Evolutionary conservation across 495 filamentous ascomycete genomes (phyloP), one percentile per base, ranked within the genome.

Genomic region (Xylaria bambusicola): DNA sequence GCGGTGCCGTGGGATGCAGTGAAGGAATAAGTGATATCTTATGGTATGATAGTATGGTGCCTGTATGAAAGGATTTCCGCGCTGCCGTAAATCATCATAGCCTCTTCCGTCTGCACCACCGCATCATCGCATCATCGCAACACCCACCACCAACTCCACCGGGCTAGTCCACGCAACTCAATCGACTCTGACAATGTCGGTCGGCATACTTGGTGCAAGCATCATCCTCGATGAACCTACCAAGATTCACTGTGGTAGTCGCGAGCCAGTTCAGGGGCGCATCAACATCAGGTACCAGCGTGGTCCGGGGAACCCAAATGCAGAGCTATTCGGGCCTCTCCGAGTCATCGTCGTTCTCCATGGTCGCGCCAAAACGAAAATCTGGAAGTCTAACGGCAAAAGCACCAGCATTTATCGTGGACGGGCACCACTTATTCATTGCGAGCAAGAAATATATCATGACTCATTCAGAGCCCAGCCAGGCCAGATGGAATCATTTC

Each of bases 361-460:
- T 29, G 57, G 57, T 40, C 48, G 57, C 1, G 57, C 57, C 1
- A 60, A 60, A 36, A 52, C 57, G 24, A 60, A 60, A 18, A 40
- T 60, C 49, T 46, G 57, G 47, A 50, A 49, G 13, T 36, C 27
- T 3, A 60, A 47, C 20, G 48, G 57, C 0, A 38, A 60, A 13
- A 27, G 3, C 15, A 52, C 38, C 18, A 45, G 15, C 21, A 12
- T 60, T 40, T 60, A 52, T 41, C 57, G 57, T 21, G 49, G 48
- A 10, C 57, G 57, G 10, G 57, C 57, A 21, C 38, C 57, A 8
- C 23, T 60, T 12, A 20, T 60, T 31, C 20, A 18, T 3, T 38
- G 17, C 9, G 36, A 26, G 29, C 27, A 38, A 31, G 13, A 52
- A 12, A 13, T 60, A 8, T 53, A 52, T 31, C 23, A 60, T 47